Base-by-base conservation (phyloP, 2,329 filamentous ascomycete species). In the Penicillium oxalicum region DNA sequence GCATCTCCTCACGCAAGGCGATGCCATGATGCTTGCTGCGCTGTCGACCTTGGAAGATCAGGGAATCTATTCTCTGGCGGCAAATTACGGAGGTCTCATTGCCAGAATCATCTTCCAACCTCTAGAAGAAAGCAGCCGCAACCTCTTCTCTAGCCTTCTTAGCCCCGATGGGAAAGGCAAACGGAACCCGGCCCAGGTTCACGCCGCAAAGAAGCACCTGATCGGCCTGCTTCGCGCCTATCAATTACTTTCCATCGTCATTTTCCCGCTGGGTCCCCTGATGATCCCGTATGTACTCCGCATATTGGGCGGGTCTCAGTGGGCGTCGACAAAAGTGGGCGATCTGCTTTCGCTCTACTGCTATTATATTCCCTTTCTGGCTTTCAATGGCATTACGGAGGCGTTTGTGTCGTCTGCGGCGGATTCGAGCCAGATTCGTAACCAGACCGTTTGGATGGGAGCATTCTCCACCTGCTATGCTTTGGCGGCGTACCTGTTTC, bases 51-150 rank as follows among this genome's bases (percentile, higher is more conserved):
- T 93, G 1, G 76, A 82, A 37, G 86, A 91, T 4, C 93, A 97
- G 72, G 93, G 93, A 11, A 83, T 89, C 33, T 98, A 97, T 64
- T 89, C 91, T 0, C 78, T 98, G 4, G 93, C 91, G 45, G 90
- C 90, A 60, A 98, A 97, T 69, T 98, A 93, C 66, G 93, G 93
- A 24, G 88, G 91, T 2, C 79, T 98, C 0, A 74, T 95, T 27
- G 93, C 93, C 0, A 82, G 93, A 3, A 81, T 97, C 55, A 74
- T 98, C 44, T 91, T 98, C 66, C 93, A 97, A 62, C 94, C 93
- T 6, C 82, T 98, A 51, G 93, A 98, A 69, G 94, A 98, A 70
- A 91, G 86, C 66, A 91, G 87, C 55, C 85, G 94, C 35, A 90
- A 85, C 63, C 84, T 95, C 64, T 96, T 97, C 61, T 91, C 89